Conservation (phyloP, 2,329 filamentous ascomycete species). For the Chalaropsis thielavioides region DNA sequence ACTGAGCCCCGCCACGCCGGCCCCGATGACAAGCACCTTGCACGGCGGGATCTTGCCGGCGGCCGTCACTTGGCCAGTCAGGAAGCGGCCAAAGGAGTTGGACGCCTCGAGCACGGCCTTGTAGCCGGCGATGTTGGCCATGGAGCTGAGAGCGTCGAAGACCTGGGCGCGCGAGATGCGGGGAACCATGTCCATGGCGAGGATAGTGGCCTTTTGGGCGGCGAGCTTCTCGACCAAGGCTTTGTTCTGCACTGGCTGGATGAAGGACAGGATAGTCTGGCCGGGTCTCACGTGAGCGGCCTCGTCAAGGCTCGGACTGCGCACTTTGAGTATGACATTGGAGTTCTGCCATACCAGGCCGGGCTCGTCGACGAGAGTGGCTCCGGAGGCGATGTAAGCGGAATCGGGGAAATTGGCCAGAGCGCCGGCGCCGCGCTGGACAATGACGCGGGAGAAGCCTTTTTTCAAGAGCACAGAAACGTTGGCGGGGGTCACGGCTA, state of each 20-base stretch:
- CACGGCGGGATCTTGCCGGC: constrained; percentile 82
- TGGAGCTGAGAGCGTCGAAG: constrained; percentile 78
- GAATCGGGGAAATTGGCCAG: constrained; percentile 64
- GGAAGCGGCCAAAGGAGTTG: constrained; percentile 74
- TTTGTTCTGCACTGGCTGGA: constrained; percentile 72
- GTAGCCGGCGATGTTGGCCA: constrained; percentile 91
- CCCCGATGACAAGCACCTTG: constrained; percentile 81
- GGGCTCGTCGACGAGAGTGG: constrained; percentile 54
- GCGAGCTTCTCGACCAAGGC: constrained; percentile 59
- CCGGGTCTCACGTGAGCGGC: constrained; percentile 52
- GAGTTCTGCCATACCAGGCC: constrained; percentile 57
- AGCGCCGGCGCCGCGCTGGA: constrained; percentile 68
- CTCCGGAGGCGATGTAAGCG: constrained; percentile 64
- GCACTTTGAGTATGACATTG: constrained; percentile 74
- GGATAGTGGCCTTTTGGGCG: constrained; percentile 54
- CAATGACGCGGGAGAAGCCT: constrained; percentile 60
- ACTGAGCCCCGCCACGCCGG: constrained; percentile 75
- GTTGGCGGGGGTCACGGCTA: constrained; percentile 74
- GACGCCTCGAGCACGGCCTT: constrained; percentile 83
- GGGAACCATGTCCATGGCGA: constrained; percentile 89
- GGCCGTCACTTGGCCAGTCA: constrained; percentile 81
- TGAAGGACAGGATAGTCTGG: constrained; percentile 65
- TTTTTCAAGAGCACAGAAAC: constrained; percentile 72
- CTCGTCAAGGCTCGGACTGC: constrained; percentile 57
- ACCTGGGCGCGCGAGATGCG: constrained; percentile 78